phyloP scores from a whole-genome alignment of 78 protist genomes.

The Pelomyxa schiedti region DNA sequence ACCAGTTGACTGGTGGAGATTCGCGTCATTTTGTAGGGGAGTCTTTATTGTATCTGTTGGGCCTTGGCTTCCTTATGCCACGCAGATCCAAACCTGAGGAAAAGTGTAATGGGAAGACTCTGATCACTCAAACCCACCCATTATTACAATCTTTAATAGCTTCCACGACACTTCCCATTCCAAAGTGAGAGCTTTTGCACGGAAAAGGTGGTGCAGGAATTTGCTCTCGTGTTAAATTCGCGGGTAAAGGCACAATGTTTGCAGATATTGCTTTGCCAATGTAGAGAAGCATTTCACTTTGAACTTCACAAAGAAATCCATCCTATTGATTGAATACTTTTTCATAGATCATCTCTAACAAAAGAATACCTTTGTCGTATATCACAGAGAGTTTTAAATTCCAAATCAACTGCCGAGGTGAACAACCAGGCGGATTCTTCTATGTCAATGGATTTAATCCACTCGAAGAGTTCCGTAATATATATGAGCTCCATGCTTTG shows the following conservation, averaged over 20 bases:
- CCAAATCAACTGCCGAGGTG: slow-evolving; percentile 10
- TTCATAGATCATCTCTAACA: neutral
- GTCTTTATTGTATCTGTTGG: neutral
- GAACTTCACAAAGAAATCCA: slow-evolving; percentile 1
- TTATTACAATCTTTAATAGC: slow-evolving; percentile 16
- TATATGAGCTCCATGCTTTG: neutral
- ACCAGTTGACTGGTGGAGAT: neutral
- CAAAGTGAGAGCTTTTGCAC: slow-evolving; percentile 1
- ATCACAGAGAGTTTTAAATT: neutral
- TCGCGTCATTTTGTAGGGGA: no score
- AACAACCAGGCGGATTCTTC: neutral
- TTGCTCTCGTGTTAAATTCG: slow-evolving; percentile 33
- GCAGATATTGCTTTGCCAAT: slow-evolving; percentile 18
- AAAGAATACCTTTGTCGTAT: neutral
- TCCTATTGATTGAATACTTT: neutral
- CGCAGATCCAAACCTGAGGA: slow-evolving; percentile 38
- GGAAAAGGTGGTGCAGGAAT: slow-evolving; percentile 32
- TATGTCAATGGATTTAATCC: neutral
- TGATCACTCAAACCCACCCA: no score
- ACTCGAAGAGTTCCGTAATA: slow-evolving; percentile 3
- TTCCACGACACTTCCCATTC: neutral
- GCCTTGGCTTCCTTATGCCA: neutral
- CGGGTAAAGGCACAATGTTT: slow-evolving; percentile 19
- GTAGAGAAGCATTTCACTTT: slow-evolving; percentile 27
- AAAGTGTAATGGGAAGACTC: no score